Evolutionary conservation across 306 rosid species (phyloP).

Genomic region (Acacia melanoxylon): DNA sequence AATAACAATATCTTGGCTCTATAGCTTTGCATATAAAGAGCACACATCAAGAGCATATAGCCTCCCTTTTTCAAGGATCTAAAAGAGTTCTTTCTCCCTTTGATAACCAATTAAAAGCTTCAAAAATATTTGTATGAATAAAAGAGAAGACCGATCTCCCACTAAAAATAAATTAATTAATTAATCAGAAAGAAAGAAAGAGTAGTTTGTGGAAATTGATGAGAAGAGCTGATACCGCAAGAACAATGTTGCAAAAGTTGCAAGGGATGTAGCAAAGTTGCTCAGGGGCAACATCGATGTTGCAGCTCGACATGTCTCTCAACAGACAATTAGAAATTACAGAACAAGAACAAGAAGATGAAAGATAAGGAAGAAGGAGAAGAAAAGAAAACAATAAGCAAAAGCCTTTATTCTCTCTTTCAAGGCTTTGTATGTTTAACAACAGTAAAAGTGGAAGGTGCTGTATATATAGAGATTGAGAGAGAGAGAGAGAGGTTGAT

Average conservation of each 20-base stretch:
- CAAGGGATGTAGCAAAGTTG: constrained; percentile 99
- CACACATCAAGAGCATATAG: constrained; percentile 1
- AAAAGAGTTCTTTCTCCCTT: constrained; percentile 26
- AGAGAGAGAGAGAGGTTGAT: constrained; percentile 30
- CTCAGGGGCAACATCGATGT: constrained; percentile 76
- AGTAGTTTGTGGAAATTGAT: constrained; percentile 17
- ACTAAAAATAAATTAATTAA: neutral
- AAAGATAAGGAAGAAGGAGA: neutral
- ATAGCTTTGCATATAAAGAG: constrained; percentile 8
- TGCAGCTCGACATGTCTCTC: constrained; percentile 74
- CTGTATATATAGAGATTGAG: constrained; percentile 46
- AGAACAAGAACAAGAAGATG: neutral
- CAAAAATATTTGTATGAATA: neutral
- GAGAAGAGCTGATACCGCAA: constrained; percentile 65
- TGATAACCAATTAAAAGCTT: neutral
- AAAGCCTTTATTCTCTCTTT: constrained; percentile 43
- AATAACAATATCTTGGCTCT: neutral
- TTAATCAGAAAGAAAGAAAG: neutral
- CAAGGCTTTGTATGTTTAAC: constrained; percentile 26
- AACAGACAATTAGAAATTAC: neutral
- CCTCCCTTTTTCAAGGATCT: constrained; percentile 51
- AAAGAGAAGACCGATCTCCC: constrained; percentile 39
- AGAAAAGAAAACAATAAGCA: neutral
- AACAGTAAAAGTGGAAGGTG: constrained; percentile 49
- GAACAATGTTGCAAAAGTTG: constrained; percentile 98